Evolutionary conservation across 805 yeast genomes (phyloP), one percentile per base, ranked within the genome.

Genomic region (Candida methanosorbosa): DNA sequence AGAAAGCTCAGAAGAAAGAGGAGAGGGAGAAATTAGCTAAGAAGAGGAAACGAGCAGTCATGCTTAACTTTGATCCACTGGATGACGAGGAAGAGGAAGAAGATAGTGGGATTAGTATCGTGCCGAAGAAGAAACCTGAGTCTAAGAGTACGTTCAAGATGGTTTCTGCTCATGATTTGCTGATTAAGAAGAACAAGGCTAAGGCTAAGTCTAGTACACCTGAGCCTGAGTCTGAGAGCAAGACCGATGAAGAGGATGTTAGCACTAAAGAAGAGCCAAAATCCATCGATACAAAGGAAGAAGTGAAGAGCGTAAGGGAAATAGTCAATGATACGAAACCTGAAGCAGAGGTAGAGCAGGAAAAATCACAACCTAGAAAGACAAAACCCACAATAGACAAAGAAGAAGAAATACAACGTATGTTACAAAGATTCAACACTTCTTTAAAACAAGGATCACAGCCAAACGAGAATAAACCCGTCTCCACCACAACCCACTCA

Each of bases 131-230:
- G 14, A 29, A 29, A n/a, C 9, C 11, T 6, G 12, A 17, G 4
- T n/a, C 13, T 9, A 16, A 8, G 3, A 22, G 9, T 9, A 30
- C 21, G 12, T 22, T 65, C 27, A 53, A 57, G 35, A 64, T 70
- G 64, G 57, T 49, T 34, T 61, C 72, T 19, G 66, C 68, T 0
- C 70, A 66, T 39, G 72, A 66, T 18, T 29, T 49, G 3, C 36
- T 59, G 24, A 12, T 13, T 9, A 39, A 50, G 12, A 61, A 58
- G 36, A 46, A 47, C 28, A 48, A 42, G 30, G 35, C 41, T 13
- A 29, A 27, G 12, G 26, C 19, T 4, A 27, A 19, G 24, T n/a
- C 31, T 16, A 25, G 13, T 13, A 21, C 15, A 27, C 30, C 25
- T 4, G n/a, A n/a, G n/a, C n/a, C n/a, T n/a, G n/a, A n/a, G n/a